A percentile compares a stretch with the other conserved stretches of the same genome.
Evolutionary conservation across 2,329 filamentous ascomycete species (phyloP).

Genomic region (Colletotrichum sp.): DNA sequence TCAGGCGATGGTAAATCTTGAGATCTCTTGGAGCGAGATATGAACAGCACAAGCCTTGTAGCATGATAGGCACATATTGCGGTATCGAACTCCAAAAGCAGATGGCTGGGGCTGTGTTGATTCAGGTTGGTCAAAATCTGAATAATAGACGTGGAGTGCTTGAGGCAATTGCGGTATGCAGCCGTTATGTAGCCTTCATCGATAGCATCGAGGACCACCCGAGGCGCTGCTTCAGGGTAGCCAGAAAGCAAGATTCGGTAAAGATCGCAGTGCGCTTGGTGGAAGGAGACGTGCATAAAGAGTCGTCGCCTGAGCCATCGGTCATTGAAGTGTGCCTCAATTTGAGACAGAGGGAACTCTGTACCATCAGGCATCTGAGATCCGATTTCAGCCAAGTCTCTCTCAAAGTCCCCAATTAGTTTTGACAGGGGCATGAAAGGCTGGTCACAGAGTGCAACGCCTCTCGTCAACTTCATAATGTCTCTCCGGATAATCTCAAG

Average conservation of each 20-base stretch:
- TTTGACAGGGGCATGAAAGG: conserved; percentile 24
- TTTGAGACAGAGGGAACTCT: conserved; percentile 15
- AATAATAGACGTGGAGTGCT: conserved; percentile 44
- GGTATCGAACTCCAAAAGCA: conserved; percentile 43
- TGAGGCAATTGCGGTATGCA: conserved; percentile 37
- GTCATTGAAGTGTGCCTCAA: conserved; percentile 4
- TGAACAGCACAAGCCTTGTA: conserved; percentile 38
- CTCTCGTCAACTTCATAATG: conserved; percentile 27
- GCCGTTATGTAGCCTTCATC: conserved; percentile 30
- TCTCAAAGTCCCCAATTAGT: conserved; percentile 24
- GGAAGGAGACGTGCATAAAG: conserved; percentile 41
- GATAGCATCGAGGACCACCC: conserved; percentile 31
- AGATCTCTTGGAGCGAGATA: conserved; percentile 23
- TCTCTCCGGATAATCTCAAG: conserved; percentile 27
- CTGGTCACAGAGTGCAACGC: conserved; percentile 24
- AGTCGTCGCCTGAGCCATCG: conserved; percentile 27
- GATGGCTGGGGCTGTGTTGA: conserved; percentile 25
- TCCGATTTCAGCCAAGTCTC: conserved; percentile 20
- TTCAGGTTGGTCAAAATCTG: conserved; percentile 35
- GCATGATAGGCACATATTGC: conserved; percentile 49
- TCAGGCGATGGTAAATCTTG: conserved; percentile 23
- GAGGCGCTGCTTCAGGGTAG: conserved; percentile 44
- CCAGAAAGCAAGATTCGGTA: conserved; percentile 47
- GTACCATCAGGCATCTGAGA: conserved; percentile 21
- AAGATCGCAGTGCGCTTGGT: conserved; percentile 48